These are phyloP conservation scores for Malassezia obtusa DNA, from an alignment of 1,284 basidiomycete species.

Conservation along the genomic window DNA sequence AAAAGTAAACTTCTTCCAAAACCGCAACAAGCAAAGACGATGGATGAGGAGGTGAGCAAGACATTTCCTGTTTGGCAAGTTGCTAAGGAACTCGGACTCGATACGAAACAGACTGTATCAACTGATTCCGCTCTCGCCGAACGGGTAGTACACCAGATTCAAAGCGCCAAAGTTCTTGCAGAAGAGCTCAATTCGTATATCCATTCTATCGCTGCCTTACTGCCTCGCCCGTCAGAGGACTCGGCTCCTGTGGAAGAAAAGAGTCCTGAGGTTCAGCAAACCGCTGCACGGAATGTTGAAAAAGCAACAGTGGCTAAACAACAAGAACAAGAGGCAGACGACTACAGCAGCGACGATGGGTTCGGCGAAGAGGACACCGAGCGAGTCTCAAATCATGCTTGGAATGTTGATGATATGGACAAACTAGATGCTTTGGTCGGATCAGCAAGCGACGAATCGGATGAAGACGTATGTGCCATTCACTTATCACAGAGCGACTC, in stretches of 20 bases:
- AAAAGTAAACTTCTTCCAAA: conserved; percentile 10
- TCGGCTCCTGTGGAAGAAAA: background rate
- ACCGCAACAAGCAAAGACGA: background rate
- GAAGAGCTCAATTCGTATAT: conserved; percentile 2
- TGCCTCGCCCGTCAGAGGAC: background rate
- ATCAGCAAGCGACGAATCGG: conserved; percentile 7
- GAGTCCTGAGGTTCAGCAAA: background rate
- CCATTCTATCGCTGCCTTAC: background rate
- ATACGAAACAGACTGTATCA: background rate
- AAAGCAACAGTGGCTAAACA: too few relatives aligned
- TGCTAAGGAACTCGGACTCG: background rate
- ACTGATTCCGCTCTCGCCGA: background rate
- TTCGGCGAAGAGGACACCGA: conserved; percentile 3
- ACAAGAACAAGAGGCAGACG: background rate
- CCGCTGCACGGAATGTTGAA: too few relatives aligned
- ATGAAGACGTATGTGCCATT: background rate
- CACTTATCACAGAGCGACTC: background rate
- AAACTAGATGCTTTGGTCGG: conserved; percentile 16
- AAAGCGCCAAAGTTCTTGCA: conserved; percentile 14
- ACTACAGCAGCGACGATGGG: conserved; percentile 15
- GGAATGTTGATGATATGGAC: background rate
- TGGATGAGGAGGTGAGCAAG: background rate
- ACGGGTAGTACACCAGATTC: conserved; percentile 10
- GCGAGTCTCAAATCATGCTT: background rate
- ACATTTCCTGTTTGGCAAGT: background rate